These are phyloP conservation scores for Vigna reflexopilosa DNA, from an alignment of 306 rosid genomes.

Conservation along the genomic window DNA sequence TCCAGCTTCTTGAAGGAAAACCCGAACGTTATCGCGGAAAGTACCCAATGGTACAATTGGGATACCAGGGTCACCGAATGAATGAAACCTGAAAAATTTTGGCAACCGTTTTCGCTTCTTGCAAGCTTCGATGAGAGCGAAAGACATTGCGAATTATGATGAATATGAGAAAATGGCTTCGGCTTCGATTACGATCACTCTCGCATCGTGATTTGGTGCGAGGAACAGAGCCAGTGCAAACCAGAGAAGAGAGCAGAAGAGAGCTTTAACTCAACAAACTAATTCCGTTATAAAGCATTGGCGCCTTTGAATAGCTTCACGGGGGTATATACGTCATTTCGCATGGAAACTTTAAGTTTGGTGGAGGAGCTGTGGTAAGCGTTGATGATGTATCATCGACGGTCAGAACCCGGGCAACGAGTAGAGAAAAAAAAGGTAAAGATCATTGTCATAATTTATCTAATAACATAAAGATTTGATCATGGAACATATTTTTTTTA, in stretches of 20 bases:
- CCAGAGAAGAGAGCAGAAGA: not conserved
- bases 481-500: no score
- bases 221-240: conserved; percentile 7
- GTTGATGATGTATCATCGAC: no score
- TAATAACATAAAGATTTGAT: no score
- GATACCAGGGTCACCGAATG: conserved; percentile 69
- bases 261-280: conserved; percentile 38
- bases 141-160: conserved; percentile 51
- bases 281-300: conserved; percentile 36
- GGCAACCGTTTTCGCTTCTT: conserved; percentile 76
- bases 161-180: not conserved
- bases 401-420: no score
- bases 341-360: not conserved
- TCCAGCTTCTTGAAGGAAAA: conserved; percentile 74
- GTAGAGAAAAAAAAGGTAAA: no score
- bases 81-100: conserved; percentile 61
- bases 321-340: conserved; percentile 27
- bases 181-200: conserved; percentile 35
- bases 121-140: conserved; percentile 61
- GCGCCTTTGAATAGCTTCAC: conserved; percentile 17
- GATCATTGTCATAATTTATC: no score
- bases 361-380: not conserved
- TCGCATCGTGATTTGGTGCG: conserved; percentile 27
- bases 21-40: conserved; percentile 70
- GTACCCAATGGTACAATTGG: conserved; percentile 59